These are phyloP conservation scores for Ambrosia trifida DNA, from an alignment of 129 eudicot species.

Conservation along the genomic window DNA sequence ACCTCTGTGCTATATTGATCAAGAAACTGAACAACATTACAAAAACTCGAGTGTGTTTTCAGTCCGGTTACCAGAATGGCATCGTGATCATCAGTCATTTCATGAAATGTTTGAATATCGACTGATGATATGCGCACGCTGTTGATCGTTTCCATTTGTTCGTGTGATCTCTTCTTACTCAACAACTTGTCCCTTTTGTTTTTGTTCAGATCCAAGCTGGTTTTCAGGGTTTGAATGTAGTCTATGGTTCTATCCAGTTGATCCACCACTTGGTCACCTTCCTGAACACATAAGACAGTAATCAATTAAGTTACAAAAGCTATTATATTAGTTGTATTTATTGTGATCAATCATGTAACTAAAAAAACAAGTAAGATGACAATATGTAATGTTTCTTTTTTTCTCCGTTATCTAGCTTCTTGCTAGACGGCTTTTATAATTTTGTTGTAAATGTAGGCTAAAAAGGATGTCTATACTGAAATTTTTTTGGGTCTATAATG, in stretches of 20 bases:
- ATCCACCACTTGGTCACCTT: conserved; percentile 33
- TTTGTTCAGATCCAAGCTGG: conserved; percentile 43
- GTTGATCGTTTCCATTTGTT: background rate
- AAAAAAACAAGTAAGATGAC: no score
- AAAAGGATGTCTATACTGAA: no score
- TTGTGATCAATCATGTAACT: no score
- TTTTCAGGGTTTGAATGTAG: conserved; percentile 53
- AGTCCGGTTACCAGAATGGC: conserved; percentile 41
- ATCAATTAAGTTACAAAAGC: background rate
- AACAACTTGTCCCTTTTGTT: conserved; percentile 44
- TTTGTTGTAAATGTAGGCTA: no score
- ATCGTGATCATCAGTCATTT: conserved; percentile 44
- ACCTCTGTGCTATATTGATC: conserved; percentile 46
- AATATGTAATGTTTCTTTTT: no score
- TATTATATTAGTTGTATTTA: no score
- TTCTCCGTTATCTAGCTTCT: no score
- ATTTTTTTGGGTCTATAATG: no score
- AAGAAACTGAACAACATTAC: conserved; percentile 35
- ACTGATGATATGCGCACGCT: background rate
- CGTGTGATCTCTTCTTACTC: conserved; percentile 30
- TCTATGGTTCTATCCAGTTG: conserved; percentile 60
- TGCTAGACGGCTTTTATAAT: no score
- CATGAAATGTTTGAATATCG: conserved; percentile 41
- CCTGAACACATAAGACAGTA: background rate
- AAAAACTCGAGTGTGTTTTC: conserved; percentile 31